Evolutionary conservation across 257 asterid species (phyloP).

Genomic region (Ehretia macrophylla): DNA sequence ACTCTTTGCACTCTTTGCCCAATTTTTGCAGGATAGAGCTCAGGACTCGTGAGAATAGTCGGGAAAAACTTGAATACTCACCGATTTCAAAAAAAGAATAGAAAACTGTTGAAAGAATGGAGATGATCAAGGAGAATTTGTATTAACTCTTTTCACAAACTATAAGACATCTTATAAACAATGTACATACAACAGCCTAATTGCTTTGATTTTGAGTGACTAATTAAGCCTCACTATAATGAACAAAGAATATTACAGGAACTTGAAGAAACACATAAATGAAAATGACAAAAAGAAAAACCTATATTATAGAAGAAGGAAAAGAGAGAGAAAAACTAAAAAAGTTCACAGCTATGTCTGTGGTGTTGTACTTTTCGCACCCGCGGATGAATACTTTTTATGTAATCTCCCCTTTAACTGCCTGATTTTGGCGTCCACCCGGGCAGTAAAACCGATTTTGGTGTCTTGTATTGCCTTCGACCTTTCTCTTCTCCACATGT

Average conservation of each 20-base stretch:
- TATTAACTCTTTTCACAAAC: background rate
- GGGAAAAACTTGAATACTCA: too few relatives aligned
- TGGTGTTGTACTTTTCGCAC: background rate
- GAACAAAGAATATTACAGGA: background rate
- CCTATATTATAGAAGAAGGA: background rate
- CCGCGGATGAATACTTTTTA: slow-evolving; percentile 37
- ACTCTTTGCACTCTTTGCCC: background rate
- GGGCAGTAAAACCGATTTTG: slow-evolving; percentile 55
- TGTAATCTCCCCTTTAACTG: slow-evolving; percentile 39
- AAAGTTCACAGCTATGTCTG: background rate
- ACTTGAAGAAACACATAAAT: background rate
- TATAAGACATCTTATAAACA: background rate
- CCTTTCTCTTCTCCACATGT: slow-evolving; percentile 60
- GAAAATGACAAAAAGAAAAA: background rate
- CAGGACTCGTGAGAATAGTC: too few relatives aligned
- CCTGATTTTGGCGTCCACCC: slow-evolving; percentile 62
- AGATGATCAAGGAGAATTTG: background rate
- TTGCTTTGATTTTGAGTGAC: background rate
- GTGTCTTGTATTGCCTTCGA: slow-evolving; percentile 45
- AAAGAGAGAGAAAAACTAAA: background rate
- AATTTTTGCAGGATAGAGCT: too few relatives aligned
- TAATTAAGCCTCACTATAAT: background rate
- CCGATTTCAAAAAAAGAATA: too few relatives aligned
- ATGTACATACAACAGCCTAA: background rate
- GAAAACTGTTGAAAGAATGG: too few relatives aligned